Percentiles rank a stretch among this genome's conserved stretches.
Conservation (phyloP, 2,329 filamentous ascomycete genomes). For the Fusarium anguioides region DNA sequence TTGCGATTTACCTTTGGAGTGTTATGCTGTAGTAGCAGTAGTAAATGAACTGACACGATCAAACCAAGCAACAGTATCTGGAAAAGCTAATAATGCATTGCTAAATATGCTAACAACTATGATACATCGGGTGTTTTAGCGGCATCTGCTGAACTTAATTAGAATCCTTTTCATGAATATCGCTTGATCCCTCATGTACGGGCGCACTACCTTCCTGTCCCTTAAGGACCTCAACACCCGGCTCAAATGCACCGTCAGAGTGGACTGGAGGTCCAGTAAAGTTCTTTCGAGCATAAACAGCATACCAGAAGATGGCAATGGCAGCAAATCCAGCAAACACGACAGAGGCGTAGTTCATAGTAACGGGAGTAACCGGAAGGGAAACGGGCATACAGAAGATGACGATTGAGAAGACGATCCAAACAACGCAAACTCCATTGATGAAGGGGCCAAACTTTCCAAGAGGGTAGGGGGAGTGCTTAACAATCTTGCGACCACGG, state of each 20-base stretch:
- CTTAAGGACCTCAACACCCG: conserved; percentile 37
- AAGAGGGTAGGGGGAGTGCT: conserved; percentile 73
- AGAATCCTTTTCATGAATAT: conserved; percentile 32
- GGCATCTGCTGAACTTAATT: conserved; percentile 16
- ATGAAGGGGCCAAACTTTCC: conserved; percentile 75
- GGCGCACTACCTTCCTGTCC: conserved; percentile 21
- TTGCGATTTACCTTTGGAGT: too few species aligned
- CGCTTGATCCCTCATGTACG: conserved; percentile 10
- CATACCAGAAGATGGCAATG: conserved; percentile 72
- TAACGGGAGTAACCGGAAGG: conserved; percentile 64
- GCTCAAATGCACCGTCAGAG: conserved; percentile 13
- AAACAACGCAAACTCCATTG: conserved; percentile 74
- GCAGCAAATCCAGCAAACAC: conserved; percentile 72
- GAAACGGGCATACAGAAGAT: conserved; percentile 81
- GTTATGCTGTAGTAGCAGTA: too few species aligned
- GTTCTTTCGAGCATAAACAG: conserved; percentile 69
- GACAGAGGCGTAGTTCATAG: conserved; percentile 75
- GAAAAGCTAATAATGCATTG: conserved; percentile 12
- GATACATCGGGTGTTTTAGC: conserved; percentile 4
- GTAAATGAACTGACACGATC: not conserved
- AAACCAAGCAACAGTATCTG: not conserved
- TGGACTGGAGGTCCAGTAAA: conserved; percentile 66
- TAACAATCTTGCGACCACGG: conserved; percentile 73
- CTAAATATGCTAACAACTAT: conserved; percentile 19
- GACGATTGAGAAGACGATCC: conserved; percentile 76